Percentiles rank a stretch among this genome's conserved stretches.
phyloP scores from a whole-genome alignment of 2,329 filamentous ascomycete genomes.

The Talaromyces sp. region DNA sequence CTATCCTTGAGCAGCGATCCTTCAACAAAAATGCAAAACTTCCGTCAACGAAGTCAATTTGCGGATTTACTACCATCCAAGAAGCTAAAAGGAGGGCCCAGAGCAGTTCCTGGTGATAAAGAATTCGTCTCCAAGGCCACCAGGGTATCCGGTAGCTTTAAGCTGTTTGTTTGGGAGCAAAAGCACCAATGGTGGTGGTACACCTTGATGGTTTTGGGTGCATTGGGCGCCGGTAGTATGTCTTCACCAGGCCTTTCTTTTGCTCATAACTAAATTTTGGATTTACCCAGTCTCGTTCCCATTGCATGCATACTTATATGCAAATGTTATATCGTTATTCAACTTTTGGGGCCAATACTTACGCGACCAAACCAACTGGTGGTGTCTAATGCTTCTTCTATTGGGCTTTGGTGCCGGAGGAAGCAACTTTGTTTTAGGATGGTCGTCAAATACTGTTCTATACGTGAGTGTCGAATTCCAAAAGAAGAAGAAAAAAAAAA shows the following conservation, averaged over 20 bases:
- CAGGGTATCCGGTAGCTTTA: not conserved
- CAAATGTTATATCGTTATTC: not conserved
- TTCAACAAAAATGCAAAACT: not conserved
- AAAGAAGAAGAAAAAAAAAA: not conserved
- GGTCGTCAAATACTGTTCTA: not conserved
- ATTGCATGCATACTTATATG: not conserved
- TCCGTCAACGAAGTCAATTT: not conserved
- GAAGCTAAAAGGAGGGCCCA: not conserved
- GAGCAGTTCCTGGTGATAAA: not conserved
- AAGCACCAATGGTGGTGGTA: not conserved
- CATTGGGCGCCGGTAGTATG: not conserved
- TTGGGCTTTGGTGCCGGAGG: not conserved
- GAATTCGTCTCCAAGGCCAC: not conserved
- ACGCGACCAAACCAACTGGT: not conserved
- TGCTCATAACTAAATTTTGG: not conserved
- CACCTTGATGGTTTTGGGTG: not conserved
- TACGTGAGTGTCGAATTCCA: not conserved
- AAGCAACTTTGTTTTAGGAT: not conserved
- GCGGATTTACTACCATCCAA: not conserved
- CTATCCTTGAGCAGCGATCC: slow-evolving; percentile 48
- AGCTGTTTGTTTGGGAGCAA: not conserved
- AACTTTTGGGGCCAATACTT: not conserved
- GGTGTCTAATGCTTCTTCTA: not conserved
- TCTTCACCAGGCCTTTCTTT: not conserved
- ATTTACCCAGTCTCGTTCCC: not conserved